phyloP scores from a whole-genome alignment of 2,329 filamentous ascomycete genomes.

The Trichophyton schoenleinii region DNA sequence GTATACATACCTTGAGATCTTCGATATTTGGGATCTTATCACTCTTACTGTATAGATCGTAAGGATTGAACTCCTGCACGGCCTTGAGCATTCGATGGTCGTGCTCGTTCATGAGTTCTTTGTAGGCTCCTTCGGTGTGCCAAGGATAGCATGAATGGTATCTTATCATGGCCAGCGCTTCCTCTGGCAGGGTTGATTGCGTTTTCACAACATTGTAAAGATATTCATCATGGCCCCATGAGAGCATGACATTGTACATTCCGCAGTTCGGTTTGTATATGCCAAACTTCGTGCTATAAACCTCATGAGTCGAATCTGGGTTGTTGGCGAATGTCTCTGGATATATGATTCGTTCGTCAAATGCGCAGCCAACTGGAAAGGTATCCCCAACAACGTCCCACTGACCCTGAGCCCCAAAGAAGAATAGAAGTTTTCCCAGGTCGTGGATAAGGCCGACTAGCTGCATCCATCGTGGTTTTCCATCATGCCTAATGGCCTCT shows the following conservation, averaged over 20 bases:
- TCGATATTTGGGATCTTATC: conserved; percentile 66
- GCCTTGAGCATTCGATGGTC: conserved; percentile 69
- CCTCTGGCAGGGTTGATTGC: conserved; percentile 63
- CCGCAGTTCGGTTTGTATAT: conserved; percentile 72
- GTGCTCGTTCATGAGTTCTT: conserved; percentile 69
- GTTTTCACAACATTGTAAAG: conserved; percentile 71
- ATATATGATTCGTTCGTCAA: conserved; percentile 64
- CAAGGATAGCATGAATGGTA: conserved; percentile 92
- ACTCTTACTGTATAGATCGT: conserved; percentile 85
- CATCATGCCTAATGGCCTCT: conserved; percentile 77
- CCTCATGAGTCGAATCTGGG: conserved; percentile 56
- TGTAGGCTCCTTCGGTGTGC: conserved; percentile 71
- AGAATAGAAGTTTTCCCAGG: conserved; percentile 22
- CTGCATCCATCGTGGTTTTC: conserved; percentile 25
- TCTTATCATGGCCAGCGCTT: conserved; percentile 82
- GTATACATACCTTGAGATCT: conserved; percentile 52
- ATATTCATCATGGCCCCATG: conserved; percentile 54
- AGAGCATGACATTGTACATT: conserved; percentile 76
- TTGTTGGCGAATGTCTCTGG: conserved; percentile 61
- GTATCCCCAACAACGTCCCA: conserved; percentile 77
- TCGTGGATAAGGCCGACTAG: conserved; percentile 27
- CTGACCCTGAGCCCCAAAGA: conserved; percentile 61
- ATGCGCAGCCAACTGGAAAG: conserved; percentile 36
- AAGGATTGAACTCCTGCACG: conserved; percentile 79
- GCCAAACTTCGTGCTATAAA: conserved; percentile 64